Base-by-base conservation (phyloP, 2,329 filamentous ascomycete genomes). In the Penicillium hordei region DNA sequence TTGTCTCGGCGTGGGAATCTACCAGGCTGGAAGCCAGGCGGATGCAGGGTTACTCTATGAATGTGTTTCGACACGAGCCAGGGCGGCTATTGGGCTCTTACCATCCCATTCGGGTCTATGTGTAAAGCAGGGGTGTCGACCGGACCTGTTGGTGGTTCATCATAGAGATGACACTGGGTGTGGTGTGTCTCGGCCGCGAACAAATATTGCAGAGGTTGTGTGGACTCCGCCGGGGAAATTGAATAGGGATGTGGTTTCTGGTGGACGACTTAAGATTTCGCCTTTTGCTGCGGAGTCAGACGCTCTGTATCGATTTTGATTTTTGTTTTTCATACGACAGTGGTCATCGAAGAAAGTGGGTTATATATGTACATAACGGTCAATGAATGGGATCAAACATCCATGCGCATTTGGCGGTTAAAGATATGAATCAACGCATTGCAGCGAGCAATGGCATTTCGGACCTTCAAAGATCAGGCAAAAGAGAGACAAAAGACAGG, bases 1-100 rank as follows among this genome's bases (percentile, higher is more conserved):
- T 21, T 84, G 81, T 62, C 74, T 86, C 52, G 84, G 84, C 1
- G 84, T 89, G 0, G 87, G 86, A 0, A 68, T 90, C 4, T 90
- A 90, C 66, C 87, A 90, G 60, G 82, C 84, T 1, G 87, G 87
- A 0, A 88, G 85, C 1, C 80, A 79, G 58, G 68, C 73, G 17
- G 86, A 88, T 67, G 82, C 85, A 0, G 78, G 82, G 59, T 59
- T 86, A 4, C 72, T 91, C 46, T 89, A 81, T 72, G 76, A 82
- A 69, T 77, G 79, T 69, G 78, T 83, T 4, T 82, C 79, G 12
- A 76, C 72, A 15, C 69, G 78, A 31, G 77, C 79, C 1, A 64
- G 73, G 19, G 63, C 61, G 21, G 74, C 74, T 4, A 76, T 76
- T 39, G 74, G 74, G 3, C 49, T 76, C 21, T 36, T 48, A 1